phyloP scores from a whole-genome alignment of 2,329 filamentous ascomycete species.

The Neocucurbitaria cava region DNA sequence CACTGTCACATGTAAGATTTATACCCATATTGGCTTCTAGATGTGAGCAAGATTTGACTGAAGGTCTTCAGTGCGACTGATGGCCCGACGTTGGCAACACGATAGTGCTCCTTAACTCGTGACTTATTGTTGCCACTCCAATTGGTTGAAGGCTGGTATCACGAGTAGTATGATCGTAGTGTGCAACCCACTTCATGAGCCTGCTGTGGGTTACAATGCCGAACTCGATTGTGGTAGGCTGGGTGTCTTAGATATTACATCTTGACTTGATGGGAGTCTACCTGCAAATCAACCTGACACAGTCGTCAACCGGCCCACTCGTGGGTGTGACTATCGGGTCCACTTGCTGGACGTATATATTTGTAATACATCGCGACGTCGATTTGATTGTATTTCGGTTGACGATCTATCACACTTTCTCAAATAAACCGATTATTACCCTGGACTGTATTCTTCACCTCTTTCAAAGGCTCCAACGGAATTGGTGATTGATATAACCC shows the following conservation, averaged over 20 bases:
- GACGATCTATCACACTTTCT: not conserved
- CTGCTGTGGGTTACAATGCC: not conserved
- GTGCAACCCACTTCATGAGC: not conserved
- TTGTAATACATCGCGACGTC: not conserved
- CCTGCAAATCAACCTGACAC: not conserved
- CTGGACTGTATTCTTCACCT: slow-evolving; percentile 34
- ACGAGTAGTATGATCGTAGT: not conserved
- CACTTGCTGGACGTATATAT: not conserved
- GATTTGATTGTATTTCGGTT: not conserved
- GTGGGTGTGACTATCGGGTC: not conserved
- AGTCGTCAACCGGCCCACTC: not conserved
- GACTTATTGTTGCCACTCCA: not conserved
- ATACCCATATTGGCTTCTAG: too few species aligned
- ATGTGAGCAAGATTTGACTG: not conserved
- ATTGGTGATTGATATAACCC: slow-evolving; percentile 39
- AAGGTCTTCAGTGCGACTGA: not conserved
- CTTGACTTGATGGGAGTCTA: not conserved
- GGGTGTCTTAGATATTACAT: not conserved
- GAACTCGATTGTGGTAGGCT: not conserved
- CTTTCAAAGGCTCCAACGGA: slow-evolving; percentile 35
- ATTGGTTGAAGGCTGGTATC: not conserved
- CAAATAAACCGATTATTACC: slow-evolving; percentile 30
- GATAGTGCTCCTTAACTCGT: not conserved
- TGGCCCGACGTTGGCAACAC: not conserved
- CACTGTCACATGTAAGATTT: too few species aligned